A percentile compares a stretch with the other conserved stretches of the same genome.
phyloP scores from a whole-genome alignment of 2,329 filamentous ascomycete genomes.

The Alternaria arborescens region DNA sequence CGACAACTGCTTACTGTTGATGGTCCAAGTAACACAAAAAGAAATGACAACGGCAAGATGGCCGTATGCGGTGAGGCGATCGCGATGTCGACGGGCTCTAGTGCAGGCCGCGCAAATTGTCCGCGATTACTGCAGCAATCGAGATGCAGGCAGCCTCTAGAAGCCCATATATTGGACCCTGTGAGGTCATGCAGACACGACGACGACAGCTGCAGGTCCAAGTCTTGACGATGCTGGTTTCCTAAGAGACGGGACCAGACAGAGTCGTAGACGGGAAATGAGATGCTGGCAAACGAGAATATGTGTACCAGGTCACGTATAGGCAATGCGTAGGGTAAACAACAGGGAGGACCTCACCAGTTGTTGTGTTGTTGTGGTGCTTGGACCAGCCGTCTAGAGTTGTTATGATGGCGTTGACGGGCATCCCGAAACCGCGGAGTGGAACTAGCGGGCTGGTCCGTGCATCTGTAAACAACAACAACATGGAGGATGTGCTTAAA shows the following conservation, averaged over 20 bases:
- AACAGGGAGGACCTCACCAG: slow-evolving; percentile 19
- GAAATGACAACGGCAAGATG: not conserved
- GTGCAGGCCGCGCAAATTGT: slow-evolving; percentile 1
- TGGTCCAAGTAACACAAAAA: not conserved
- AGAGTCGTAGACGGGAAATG: not conserved
- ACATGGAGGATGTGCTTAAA: slow-evolving; percentile 35
- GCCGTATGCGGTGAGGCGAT: not conserved
- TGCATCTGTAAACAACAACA: slow-evolving; percentile 37
- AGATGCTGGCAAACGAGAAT: slow-evolving; percentile 2
- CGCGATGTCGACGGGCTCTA: slow-evolving; percentile 6
- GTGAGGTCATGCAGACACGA: slow-evolving; percentile 31
- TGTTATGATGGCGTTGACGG: slow-evolving; percentile 37
- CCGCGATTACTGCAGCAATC: slow-evolving; percentile 1
- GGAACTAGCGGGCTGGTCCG: slow-evolving; percentile 26
- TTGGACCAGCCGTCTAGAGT: slow-evolving; percentile 32
- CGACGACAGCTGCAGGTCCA: slow-evolving; percentile 12
- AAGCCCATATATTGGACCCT: slow-evolving; percentile 28
- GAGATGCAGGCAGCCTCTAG: slow-evolving; percentile 7
- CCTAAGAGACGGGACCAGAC: slow-evolving; percentile 15
- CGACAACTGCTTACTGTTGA: not conserved
- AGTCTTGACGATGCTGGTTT: slow-evolving; percentile 9
- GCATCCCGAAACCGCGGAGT: slow-evolving; percentile 33
- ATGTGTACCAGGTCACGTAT: slow-evolving; percentile 14
- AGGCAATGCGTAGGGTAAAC: slow-evolving; percentile 6
- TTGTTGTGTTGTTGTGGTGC: slow-evolving; percentile 26